Conservation (phyloP, 805 yeast species). For the Candida taoyuanica region DNA sequence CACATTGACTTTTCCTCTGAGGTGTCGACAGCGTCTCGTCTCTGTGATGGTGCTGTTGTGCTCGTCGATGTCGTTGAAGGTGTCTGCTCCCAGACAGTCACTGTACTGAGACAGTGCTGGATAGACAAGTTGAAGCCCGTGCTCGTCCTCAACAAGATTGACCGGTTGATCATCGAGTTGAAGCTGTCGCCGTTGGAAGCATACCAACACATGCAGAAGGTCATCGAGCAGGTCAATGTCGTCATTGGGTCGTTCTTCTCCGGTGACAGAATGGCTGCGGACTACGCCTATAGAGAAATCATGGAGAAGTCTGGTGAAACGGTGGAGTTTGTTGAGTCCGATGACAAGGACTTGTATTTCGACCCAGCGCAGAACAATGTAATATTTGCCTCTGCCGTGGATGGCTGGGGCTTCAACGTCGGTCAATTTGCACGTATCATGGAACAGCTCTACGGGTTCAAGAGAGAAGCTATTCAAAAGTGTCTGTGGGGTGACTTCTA, state of each 20-base stretch:
- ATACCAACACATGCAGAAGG: conserved; percentile 67
- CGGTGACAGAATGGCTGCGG: conserved; percentile 90
- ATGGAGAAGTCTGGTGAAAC: conserved; percentile 41
- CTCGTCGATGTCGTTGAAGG: conserved; percentile 97
- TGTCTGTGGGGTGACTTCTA: conserved; percentile 96
- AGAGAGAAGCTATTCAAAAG: conserved; percentile 69
- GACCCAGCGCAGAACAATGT: conserved; percentile 87
- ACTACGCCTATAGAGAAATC: conserved; percentile 67
- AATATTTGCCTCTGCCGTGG: conserved; percentile 84
- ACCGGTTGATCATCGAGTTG: conserved; percentile 77
- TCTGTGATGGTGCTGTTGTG: conserved; percentile 96
- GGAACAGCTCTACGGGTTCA: conserved; percentile 79
- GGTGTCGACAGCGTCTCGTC: conserved; percentile 90
- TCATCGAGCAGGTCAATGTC: conserved; percentile 91
- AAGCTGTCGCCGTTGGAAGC: conserved; percentile 83
- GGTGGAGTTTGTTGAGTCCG: conserved; percentile 63
- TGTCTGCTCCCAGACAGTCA: conserved; percentile 94
- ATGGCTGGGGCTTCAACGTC: conserved; percentile 97
- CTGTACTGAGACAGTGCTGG: conserved; percentile 95
- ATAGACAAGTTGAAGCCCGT: conserved; percentile 84
- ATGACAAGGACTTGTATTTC: conserved; percentile 80
- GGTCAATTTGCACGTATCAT: conserved; percentile 85
- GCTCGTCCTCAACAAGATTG: conserved; percentile 86
- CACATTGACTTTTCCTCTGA: conserved; percentile 96
- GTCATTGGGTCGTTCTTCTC: conserved; percentile 90